Conservation (phyloP, 805 yeast genomes). For the Starmerella asiatica region DNA sequence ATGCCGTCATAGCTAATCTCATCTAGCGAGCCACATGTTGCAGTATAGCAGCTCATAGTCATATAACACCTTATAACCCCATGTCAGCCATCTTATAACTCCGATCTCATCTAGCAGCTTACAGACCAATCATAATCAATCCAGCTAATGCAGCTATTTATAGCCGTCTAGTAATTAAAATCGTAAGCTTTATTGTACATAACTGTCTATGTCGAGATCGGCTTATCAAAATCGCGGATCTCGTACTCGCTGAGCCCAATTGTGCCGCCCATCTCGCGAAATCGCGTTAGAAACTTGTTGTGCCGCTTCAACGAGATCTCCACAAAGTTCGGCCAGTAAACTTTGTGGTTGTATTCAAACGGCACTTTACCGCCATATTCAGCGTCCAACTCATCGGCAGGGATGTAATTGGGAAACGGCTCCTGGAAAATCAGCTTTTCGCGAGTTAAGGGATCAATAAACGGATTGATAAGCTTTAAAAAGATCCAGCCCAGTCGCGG, state of each 20-base stretch:
- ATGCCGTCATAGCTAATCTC: no score
- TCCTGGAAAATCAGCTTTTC: constrained; percentile 87
- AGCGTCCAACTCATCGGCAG: constrained; percentile 64
- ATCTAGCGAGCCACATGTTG: no score
- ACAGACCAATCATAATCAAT: no score
- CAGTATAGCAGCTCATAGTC: no score
- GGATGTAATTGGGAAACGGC: constrained; percentile 74
- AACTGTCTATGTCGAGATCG: no score
- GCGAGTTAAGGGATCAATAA: constrained; percentile 88
- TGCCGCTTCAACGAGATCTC: constrained; percentile 48
- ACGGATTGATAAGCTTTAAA: constrained; percentile 80
- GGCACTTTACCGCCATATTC: constrained; percentile 77
- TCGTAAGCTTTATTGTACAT: no score
- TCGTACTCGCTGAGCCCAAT: constrained; percentile 78
- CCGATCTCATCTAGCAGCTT: no score
- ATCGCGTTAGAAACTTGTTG: constrained; percentile 52
- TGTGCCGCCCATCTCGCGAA: constrained; percentile 51
- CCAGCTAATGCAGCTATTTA: no score
- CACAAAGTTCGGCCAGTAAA: constrained; percentile 64
- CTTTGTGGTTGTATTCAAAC: constrained; percentile 66
- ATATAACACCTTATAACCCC: no score
- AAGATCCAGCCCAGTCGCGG: constrained; percentile 93
- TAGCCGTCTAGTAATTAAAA: no score
- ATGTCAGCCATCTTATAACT: no score
- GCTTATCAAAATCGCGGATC: no score